Conservation (phyloP, 2,329 filamentous ascomycete species). For the Talaromyces rugulosus region DNA sequence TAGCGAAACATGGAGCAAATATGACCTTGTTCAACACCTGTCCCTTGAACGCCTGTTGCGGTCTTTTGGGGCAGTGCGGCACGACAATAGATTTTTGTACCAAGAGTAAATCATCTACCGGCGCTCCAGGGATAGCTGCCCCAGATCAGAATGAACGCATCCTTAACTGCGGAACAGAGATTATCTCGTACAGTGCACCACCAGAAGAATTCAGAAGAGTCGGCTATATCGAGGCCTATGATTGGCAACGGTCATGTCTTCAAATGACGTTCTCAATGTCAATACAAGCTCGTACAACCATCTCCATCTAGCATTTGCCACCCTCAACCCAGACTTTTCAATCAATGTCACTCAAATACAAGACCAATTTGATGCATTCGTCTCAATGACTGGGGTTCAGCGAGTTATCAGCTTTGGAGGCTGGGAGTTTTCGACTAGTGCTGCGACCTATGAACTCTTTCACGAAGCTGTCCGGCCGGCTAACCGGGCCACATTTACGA, state of each 20-base stretch:
- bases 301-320: slow-evolving; percentile 2
- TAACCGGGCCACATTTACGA: background rate
- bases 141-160: background rate
- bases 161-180: slow-evolving; percentile 1
- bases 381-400: background rate
- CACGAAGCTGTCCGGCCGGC: background rate
- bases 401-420: background rate
- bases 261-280: background rate
- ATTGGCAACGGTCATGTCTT: background rate
- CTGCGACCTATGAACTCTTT: background rate
- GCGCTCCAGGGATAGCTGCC: background rate
- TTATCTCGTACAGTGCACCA: background rate
- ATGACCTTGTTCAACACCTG: background rate
- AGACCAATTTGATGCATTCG: background rate
- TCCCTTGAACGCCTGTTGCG: slow-evolving; percentile 4
- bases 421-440: background rate
- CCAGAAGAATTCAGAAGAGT: background rate
- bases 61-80: slow-evolving; percentile 3
- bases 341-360: background rate
- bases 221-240: background rate
- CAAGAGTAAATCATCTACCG: background rate
- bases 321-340: background rate
- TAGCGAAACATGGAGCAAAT: background rate
- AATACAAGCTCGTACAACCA: background rate
- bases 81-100: slow-evolving; percentile 2